Evolutionary conservation across 169 alveolate genomes (phyloP).

Genomic region (Plasmodium blacklocki): DNA sequence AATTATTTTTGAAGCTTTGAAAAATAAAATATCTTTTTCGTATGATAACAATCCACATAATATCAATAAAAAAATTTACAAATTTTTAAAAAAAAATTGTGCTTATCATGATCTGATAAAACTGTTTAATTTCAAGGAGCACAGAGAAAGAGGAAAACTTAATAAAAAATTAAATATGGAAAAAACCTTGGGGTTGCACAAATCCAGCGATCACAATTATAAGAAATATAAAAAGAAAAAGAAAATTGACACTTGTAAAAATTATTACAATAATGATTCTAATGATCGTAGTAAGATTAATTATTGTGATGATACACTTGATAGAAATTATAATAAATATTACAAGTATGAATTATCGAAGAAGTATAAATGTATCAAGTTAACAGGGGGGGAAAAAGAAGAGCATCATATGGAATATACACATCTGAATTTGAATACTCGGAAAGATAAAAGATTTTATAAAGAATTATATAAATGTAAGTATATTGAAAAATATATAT

Average conservation of each 20-base stretch:
- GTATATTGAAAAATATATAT: not conserved
- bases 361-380: no score
- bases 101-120: conserved; percentile 20
- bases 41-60: not conserved
- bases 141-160: not conserved
- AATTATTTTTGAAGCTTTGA: conserved; percentile 21
- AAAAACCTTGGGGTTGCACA: not conserved
- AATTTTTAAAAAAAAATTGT: conserved; percentile 24
- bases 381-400: no score
- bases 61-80: not conserved
- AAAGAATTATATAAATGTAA: not conserved
- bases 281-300: not conserved
- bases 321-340: no score
- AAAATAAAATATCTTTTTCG: conserved; percentile 5
- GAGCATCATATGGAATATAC: no score
- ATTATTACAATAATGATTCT: not conserved
- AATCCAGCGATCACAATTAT: not conserved
- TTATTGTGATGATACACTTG: no score
- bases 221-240: not conserved
- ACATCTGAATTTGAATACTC: not conserved
- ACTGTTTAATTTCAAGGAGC: not conserved
- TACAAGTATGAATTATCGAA: no score
- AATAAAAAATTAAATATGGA: not conserved
- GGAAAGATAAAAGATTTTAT: not conserved
- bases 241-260: not conserved